A percentile compares a stretch with the other conserved stretches of the same genome.
These are phyloP conservation scores for Ophiostoma tasmaniense DNA, from an alignment of 2,329 filamentous ascomycete species.

Conservation along the genomic window DNA sequence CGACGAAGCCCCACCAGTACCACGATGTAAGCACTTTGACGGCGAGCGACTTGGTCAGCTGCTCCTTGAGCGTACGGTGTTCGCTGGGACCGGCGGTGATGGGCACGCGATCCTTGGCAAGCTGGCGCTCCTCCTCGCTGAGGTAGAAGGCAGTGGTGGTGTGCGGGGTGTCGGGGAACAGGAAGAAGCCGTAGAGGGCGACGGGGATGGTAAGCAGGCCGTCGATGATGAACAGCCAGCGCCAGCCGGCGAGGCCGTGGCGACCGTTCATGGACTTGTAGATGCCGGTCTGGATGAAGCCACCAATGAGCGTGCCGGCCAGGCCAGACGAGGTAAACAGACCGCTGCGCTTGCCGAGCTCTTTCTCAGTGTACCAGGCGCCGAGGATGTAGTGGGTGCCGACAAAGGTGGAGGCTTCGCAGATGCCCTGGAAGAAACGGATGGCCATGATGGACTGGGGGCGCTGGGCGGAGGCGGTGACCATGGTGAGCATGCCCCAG, in stretches of 20 bases:
- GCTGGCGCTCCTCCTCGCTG: slow-evolving; percentile 28
- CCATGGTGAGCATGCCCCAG: slow-evolving; percentile 58
- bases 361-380: slow-evolving; percentile 52
- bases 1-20: slow-evolving; percentile 58
- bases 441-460: slow-evolving; percentile 52
- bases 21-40: slow-evolving; percentile 49
- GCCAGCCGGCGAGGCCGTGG: slow-evolving; percentile 45
- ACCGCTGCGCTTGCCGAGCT: slow-evolving; percentile 52
- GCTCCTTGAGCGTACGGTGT: slow-evolving; percentile 14
- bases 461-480: slow-evolving; percentile 43
- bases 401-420: slow-evolving; percentile 49
- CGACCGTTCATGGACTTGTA: slow-evolving; percentile 37
- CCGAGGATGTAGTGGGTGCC: slow-evolving; percentile 52
- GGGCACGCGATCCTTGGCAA: slow-evolving; percentile 34
- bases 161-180: slow-evolving; percentile 46
- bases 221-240: slow-evolving; percentile 45
- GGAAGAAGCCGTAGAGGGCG: slow-evolving; percentile 44
- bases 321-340: slow-evolving; percentile 54
- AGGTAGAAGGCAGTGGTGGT: slow-evolving; percentile 43
- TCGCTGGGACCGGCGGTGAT: slow-evolving; percentile 32
- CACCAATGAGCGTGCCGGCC: slow-evolving; percentile 53
- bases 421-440: slow-evolving; percentile 47
- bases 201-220: slow-evolving; percentile 49
- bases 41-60: slow-evolving; percentile 23
- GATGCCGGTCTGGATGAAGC: slow-evolving; percentile 52